phyloP scores from a whole-genome alignment of 352 stramenopile genomes.

The Aphanomyces stellatus region DNA sequence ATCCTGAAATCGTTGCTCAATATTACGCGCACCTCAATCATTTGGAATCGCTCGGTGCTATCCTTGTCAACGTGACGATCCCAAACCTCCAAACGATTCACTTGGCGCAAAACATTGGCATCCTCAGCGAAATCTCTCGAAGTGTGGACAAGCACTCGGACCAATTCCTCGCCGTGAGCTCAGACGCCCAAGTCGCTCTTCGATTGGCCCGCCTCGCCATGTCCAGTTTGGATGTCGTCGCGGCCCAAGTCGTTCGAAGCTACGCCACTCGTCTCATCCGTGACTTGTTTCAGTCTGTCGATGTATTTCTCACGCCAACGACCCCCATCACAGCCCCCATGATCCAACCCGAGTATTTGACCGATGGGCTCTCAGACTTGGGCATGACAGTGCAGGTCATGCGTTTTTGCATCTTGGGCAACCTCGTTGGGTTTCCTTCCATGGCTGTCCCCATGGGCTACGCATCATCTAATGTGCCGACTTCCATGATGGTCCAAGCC shows the following conservation, averaged over 20 bases:
- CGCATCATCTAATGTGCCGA: slow-evolving; percentile 46
- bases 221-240: slow-evolving; percentile 69
- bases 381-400: slow-evolving; percentile 36
- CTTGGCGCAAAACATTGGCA: slow-evolving; percentile 68
- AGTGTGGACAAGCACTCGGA: slow-evolving; percentile 58
- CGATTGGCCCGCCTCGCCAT: slow-evolving; percentile 55
- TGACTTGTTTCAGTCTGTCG: slow-evolving; percentile 70
- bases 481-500: slow-evolving; percentile 72
- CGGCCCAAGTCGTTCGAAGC: slow-evolving; percentile 68
- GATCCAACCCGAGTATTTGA: slow-evolving; percentile 37
- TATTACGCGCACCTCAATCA: slow-evolving; percentile 38
- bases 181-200: slow-evolving; percentile 72
- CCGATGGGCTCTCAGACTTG: slow-evolving; percentile 44
- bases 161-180: slow-evolving; percentile 50
- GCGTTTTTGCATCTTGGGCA: slow-evolving; percentile 77
- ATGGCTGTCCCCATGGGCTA: slow-evolving; percentile 66
- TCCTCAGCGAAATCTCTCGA: slow-evolving; percentile 66
- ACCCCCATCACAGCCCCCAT: slow-evolving; percentile 63
- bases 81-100: slow-evolving; percentile 69
- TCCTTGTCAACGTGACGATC: slow-evolving; percentile 68
- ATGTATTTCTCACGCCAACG: slow-evolving; percentile 81
- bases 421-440: slow-evolving; percentile 78
- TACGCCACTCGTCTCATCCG: slow-evolving; percentile 64
- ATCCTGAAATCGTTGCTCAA: slow-evolving; percentile 40
- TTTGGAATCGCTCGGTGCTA: slow-evolving; percentile 47